Base-by-base conservation (phyloP, 306 rosid genomes). In the Quercus ilex region DNA sequence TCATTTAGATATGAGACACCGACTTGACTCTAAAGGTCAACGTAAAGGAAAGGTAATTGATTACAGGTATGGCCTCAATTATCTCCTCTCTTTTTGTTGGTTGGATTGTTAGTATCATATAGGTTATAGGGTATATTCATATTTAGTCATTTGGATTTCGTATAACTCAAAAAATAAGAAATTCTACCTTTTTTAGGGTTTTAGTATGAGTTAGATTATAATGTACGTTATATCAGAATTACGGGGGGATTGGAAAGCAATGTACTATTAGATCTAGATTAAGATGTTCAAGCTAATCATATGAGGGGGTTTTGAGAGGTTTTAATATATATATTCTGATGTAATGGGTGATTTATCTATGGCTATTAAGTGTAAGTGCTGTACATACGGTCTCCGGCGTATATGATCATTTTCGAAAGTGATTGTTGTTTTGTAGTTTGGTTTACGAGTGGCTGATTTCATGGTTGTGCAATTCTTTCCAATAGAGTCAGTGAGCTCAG, bases 1-100 rank as follows among this genome's bases (percentile, higher is more conserved):
- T 84, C 99, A 95, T 83, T 89, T 95, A 89, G 99, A 95, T 87
- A 87, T 95, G 99, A 93, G 99, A 46, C 96, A 92, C 79, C 99
- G 98, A n/a, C 90, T 95, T 87, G 99, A 95, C 69, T 89, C 99
- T 13, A 86, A 80, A 21, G 99, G 99, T 84, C 98, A 92, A 76
- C 98, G 99, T 74, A 63, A 80, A 74, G 99, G 99, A 75, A 95
- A 92, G 82, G 85, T 95, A 41, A 95, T 95, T 73, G 99, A 95
- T 87, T 95, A 95, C 88, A 92, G 94, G 98, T 94, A 86, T 43
- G 38, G 38, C 71, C 79, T 77, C 83, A 43, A 62, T 64, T 41
- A 41, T 41, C 46, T 41, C 1, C 20, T 74, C 65, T 65, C 70
- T 12, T 49, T 49, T 13, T 12, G 4, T 13, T 49, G 4, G 53